A percentile compares a stretch with the other conserved stretches of the same genome.
These are phyloP conservation scores for Mycena indigotica DNA, from an alignment of 768 basidiomycete species.

Conservation along the genomic window DNA sequence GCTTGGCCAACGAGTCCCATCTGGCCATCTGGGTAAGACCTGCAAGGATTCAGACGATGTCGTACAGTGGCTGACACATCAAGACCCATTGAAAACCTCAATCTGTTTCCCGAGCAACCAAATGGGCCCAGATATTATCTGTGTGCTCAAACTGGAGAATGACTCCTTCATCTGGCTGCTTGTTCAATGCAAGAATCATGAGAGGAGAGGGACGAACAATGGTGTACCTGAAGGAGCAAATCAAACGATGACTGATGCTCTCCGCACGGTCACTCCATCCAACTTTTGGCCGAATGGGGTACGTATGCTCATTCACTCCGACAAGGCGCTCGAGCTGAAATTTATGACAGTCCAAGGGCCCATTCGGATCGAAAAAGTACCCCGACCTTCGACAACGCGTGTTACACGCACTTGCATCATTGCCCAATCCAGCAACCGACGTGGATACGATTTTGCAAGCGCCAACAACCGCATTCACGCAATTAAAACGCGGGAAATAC, in stretches of 20 bases:
- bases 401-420: too few relatives aligned
- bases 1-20: not conserved
- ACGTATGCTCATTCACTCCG: not conserved
- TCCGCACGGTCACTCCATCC: not conserved
- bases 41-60: not conserved
- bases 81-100: not conserved
- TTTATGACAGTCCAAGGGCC: not conserved
- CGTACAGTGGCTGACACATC: not conserved
- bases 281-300: not conserved
- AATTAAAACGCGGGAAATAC: not conserved
- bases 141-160: not conserved
- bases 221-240: not conserved
- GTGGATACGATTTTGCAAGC: not conserved
- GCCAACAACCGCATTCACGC: not conserved
- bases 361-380: not conserved
- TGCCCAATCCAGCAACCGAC: too few relatives aligned
- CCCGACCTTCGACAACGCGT: too few relatives aligned
- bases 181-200: slow-evolving; percentile 2
- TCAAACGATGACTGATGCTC: not conserved
- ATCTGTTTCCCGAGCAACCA: not conserved
- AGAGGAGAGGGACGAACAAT: not conserved
- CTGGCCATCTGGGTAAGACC: not conserved
- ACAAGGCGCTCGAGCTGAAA: not conserved
- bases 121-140: not conserved
- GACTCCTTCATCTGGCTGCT: not conserved